Base-by-base conservation (phyloP, 805 yeast species). In the Candida bentonensis region DNA sequence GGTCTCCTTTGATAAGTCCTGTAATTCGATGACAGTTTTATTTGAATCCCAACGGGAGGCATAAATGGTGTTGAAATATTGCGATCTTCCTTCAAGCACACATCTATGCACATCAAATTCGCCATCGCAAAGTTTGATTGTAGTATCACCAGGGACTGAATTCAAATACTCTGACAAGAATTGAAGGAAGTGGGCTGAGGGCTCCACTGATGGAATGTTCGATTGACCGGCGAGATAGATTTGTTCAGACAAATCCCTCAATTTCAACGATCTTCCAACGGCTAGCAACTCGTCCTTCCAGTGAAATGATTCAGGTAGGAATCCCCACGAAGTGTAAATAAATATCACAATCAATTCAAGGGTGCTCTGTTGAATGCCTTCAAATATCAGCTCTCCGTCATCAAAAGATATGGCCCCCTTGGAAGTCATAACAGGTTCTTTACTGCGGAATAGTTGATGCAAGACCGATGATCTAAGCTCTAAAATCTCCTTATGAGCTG, bases 1-100 rank as follows among this genome's bases (percentile, higher is more conserved):
- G 4, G 70, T 72, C 0, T 51, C 47, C 11, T 48, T 50, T 0
- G 65, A 49, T 15, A 78, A 61, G 42, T 71, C 69, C 1, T 62
- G 58, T 40, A 84, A 67, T 28, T 69, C 63, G n/a, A 56, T 43
- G 1, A 46, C 51, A 13, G 22, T 39, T 4, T 44, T 40, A n/a
- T 42, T 47, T 13, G 42, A 40, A 7, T 50, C 55, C 94, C 92
- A 84, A 41, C 76, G 56, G 0, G 60, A 54, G 0, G 79, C 70
- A 27, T 82, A 66, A 2, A 76, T 50, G 0, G 79, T 68, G 45
- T 74, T 78, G 56, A 87, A 84, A 53, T 69, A 82, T 0, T 74
- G 76, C 41, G 79, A 73, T 47, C 94, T 62, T 2, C 36, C 36
- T 30, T 30, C 36, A 11, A 30, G 17, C 7, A 30, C 7, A 30